Evolutionary conservation across 805 yeast species (phyloP).

Genomic region (Yarrowia sp.): DNA sequence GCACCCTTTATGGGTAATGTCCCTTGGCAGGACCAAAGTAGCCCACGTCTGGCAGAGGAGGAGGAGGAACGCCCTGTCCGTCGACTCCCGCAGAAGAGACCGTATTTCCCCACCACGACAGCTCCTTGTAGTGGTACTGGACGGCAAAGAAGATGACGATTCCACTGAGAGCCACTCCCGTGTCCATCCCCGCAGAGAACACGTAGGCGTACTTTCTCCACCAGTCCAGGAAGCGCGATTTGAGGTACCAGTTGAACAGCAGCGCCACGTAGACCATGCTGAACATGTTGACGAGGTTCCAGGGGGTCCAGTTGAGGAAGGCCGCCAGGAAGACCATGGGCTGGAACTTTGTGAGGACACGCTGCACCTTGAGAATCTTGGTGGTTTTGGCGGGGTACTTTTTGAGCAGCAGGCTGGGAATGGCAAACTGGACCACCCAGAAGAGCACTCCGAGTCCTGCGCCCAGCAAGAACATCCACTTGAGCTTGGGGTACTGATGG

Average conservation of each 20-base stretch:
- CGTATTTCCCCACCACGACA: too few species aligned
- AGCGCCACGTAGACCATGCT: constrained; percentile 54
- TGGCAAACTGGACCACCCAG: not conserved
- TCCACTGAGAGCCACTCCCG: too few species aligned
- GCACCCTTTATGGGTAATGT: too few species aligned
- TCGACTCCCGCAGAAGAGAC: too few species aligned
- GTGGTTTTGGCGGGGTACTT: constrained; percentile 7
- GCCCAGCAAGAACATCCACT: constrained; percentile 12
- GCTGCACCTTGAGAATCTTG: not conserved
- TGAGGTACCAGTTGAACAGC: constrained; percentile 53
- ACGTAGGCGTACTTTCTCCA: constrained; percentile 41
- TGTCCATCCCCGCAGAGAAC: too few species aligned
- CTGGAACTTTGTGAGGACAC: not conserved
- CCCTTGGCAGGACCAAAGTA: too few species aligned
- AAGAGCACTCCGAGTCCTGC: not conserved
- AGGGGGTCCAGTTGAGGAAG: not conserved
- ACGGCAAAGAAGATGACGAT: too few species aligned
- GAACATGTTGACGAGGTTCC: constrained; percentile 45
- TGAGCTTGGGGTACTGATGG: constrained; percentile 3
- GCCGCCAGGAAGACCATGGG: not conserved
- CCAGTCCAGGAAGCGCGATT: constrained; percentile 54
- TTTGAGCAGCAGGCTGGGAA: not conserved
- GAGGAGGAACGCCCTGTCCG: too few species aligned
- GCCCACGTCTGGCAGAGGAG: too few species aligned
- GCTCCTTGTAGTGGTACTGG: too few species aligned